Evolutionary conservation across 177 flowering plant species (phyloP).

Genomic region (Vitis hybrid): DNA sequence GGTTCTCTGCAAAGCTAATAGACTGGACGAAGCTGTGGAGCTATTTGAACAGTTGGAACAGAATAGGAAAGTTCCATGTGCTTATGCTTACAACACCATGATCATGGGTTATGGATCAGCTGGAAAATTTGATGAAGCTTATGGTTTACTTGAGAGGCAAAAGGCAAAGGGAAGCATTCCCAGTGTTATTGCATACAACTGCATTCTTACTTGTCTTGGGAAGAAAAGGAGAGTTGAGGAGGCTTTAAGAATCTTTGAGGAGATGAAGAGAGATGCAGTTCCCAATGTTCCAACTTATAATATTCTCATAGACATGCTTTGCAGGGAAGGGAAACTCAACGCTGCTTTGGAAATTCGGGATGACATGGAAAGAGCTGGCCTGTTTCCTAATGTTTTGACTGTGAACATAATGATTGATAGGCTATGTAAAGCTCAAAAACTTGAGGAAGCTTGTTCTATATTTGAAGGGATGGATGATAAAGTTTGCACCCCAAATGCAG

Average conservation of each 20-base stretch:
- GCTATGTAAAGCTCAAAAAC: conserved; percentile 65
- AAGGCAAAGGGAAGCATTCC: conserved; percentile 83
- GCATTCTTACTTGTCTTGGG: conserved; percentile 83
- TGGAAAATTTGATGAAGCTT: conserved; percentile 86
- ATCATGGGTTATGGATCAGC: conserved; percentile 94
- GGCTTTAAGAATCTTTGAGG: conserved; percentile 62
- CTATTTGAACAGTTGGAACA: conserved; percentile 78
- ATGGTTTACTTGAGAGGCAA: conserved; percentile 76
- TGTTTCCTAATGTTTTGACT: conserved; percentile 79
- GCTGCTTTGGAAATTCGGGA: conserved; percentile 55
- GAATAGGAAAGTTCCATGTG: conserved; percentile 72
- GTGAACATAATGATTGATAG: conserved; percentile 89
- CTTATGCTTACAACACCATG: conserved; percentile 94
- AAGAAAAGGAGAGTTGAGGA: conserved; percentile 69
- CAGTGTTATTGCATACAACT: conserved; percentile 82
- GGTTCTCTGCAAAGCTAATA: conserved; percentile 74
- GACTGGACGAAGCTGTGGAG: conserved; percentile 72
- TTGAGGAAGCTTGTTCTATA: conserved; percentile 76
- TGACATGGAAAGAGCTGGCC: conserved; percentile 72
- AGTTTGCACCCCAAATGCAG: conserved; percentile 55
- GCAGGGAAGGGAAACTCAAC: conserved; percentile 64
- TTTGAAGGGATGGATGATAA: conserved; percentile 67
- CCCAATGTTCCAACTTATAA: conserved; percentile 82
- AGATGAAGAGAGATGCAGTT: conserved; percentile 82
- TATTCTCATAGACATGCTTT: conserved; percentile 83